Conservation (phyloP, 1,284 basidiomycete genomes). For the Laetiporus sulphureus region DNA sequence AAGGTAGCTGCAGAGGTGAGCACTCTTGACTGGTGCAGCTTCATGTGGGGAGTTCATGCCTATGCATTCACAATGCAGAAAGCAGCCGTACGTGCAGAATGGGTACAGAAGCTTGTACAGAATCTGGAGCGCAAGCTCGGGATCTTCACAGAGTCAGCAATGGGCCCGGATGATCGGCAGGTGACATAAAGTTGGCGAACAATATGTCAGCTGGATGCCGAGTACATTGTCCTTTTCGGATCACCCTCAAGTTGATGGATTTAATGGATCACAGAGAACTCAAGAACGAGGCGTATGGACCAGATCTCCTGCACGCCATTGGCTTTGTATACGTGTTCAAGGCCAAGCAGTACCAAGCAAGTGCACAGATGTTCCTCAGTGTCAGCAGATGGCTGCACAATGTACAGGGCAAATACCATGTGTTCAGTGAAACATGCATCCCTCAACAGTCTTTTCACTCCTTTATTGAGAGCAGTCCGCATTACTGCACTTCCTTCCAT, state of each 20-base stretch:
- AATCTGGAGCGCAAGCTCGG: conserved; percentile 84
- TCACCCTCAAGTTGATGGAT: conserved; percentile 1
- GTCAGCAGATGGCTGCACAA: conserved; percentile 93
- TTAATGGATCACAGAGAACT: too few relatives aligned
- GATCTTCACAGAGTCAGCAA: conserved; percentile 89
- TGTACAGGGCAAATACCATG: conserved; percentile 89
- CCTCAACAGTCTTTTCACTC: neutral
- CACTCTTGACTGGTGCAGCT: conserved; percentile 8
- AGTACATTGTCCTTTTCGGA: conserved; percentile 46
- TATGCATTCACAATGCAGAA: conserved; percentile 44
- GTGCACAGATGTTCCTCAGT: conserved; percentile 72
- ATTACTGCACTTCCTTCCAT: conserved; percentile 1
- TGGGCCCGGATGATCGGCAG: conserved; percentile 65
- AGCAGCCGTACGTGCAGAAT: conserved; percentile 71
- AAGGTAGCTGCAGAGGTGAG: conserved; percentile 67
- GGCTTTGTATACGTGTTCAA: conserved; percentile 88
- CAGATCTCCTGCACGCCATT: conserved; percentile 87
- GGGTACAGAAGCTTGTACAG: conserved; percentile 79
- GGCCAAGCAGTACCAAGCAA: conserved; percentile 75
- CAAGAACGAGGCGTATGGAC: conserved; percentile 88
- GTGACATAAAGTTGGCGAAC: conserved; percentile 66
- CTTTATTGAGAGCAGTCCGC: conserved; percentile 4
- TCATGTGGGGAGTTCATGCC: neutral
- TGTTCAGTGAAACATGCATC: conserved; percentile 86
- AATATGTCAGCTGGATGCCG: conserved; percentile 81